Conservation (phyloP, 139 green algal genomes). For the Edaphochlamys debaryana region DNA sequence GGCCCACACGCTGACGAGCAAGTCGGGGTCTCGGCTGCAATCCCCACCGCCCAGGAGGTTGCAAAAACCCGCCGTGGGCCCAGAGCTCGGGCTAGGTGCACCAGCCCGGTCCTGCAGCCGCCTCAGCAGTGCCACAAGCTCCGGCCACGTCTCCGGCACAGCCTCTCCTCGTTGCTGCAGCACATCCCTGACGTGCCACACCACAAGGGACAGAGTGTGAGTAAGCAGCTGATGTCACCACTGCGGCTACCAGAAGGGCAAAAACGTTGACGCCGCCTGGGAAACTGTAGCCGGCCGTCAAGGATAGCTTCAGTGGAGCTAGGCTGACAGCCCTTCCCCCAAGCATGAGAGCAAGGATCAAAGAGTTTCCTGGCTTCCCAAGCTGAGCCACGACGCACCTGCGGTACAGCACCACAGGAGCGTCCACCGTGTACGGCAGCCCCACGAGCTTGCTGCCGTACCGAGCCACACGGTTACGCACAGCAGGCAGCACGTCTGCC, state of each 20-base stretch:
- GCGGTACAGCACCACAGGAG: conserved; percentile 14
- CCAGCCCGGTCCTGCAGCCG: neutral
- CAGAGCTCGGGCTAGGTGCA: neutral
- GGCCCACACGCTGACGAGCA: conserved; percentile 21
- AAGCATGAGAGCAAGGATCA: too few species aligned
- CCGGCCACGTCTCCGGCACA: neutral
- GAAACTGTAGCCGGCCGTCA: too few species aligned
- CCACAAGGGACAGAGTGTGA: neutral
- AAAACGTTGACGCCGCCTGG: neutral
- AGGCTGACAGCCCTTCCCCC: too few species aligned
- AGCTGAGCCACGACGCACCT: neutral
- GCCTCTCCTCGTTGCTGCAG: neutral
- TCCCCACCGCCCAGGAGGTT: neutral
- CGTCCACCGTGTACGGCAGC: conserved; percentile 22
- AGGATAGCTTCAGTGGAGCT: too few species aligned
- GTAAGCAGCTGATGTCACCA: neutral
- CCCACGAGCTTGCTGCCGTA: neutral
- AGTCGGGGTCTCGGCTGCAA: conserved; percentile 14
- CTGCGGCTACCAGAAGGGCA: neutral
- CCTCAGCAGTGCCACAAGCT: neutral
- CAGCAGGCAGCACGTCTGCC: conserved; percentile 4
- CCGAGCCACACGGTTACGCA: neutral
- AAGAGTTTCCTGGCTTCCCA: too few species aligned
- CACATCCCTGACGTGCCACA: neutral
- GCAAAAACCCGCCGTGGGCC: neutral